These are phyloP conservation scores for Alternaria incomplexa DNA, from an alignment of 2,329 filamentous ascomycete species.

Conservation along the genomic window DNA sequence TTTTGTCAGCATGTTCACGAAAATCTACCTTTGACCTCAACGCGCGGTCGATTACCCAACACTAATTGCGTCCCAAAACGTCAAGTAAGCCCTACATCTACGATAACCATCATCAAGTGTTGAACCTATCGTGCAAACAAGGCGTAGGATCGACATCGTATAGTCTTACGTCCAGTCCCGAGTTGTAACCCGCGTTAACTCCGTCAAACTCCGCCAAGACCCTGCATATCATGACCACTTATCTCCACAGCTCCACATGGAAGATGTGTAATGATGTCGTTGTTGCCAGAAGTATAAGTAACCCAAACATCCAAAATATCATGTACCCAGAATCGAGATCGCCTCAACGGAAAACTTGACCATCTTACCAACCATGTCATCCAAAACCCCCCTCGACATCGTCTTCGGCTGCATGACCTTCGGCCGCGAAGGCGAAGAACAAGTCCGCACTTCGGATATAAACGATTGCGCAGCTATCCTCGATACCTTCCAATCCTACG, in stretches of 20 bases:
- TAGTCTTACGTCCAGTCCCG: background rate
- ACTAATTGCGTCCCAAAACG: background rate
- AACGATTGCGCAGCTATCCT: conserved; percentile 34
- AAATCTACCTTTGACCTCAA: background rate
- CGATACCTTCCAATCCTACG: conserved; percentile 36
- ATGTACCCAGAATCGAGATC: background rate
- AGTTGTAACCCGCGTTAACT: background rate
- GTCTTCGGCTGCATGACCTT: conserved; percentile 51
- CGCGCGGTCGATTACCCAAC: background rate
- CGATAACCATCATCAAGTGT: background rate
- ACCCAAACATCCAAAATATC: background rate
- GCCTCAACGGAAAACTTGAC: background rate
- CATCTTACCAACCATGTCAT: conserved; percentile 3
- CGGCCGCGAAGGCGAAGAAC: conserved; percentile 31
- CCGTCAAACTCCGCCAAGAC: background rate
- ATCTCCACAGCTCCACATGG: background rate
- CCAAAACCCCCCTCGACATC: conserved; percentile 30
- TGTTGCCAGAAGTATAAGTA: background rate
- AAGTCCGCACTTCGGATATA: conserved; percentile 25
- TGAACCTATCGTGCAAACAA: background rate
- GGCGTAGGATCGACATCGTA: background rate
- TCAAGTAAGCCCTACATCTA: background rate
- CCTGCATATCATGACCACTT: background rate
- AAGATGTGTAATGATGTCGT: background rate
- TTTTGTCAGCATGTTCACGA: background rate